Evolutionary conservation across 2,329 filamentous ascomycete species (phyloP).

Genomic region (Verticillium dahliae): DNA sequence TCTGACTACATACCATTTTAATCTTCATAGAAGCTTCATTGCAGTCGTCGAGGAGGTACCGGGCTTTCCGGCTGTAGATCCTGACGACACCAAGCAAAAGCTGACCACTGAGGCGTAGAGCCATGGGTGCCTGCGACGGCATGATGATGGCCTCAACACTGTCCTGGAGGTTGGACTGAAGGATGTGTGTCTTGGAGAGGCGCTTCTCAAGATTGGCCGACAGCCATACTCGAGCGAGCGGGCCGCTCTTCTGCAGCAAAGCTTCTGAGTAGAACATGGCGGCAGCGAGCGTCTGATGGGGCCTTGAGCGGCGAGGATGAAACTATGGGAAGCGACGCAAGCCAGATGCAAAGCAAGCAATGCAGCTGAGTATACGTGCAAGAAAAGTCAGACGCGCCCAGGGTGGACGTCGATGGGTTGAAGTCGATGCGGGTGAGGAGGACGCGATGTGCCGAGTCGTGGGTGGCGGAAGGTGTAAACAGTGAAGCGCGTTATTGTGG

Average conservation of each 20-base stretch:
- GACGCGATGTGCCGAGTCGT: neutral
- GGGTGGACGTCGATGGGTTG: slow-evolving; percentile 2
- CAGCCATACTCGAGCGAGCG: slow-evolving; percentile 94
- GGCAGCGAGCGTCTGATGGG: slow-evolving; percentile 16
- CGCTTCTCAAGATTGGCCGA: slow-evolving; percentile 98
- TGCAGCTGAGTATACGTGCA: slow-evolving; percentile 3
- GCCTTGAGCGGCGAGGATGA: neutral
- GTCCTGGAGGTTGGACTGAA: slow-evolving; percentile 90
- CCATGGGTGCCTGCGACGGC: slow-evolving; percentile 88
- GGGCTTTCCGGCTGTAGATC: slow-evolving; percentile 95
- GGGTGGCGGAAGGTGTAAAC: slow-evolving; percentile 13
- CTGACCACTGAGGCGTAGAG: slow-evolving; percentile 87
- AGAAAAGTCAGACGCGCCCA: slow-evolving; percentile 9
- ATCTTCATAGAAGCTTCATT: slow-evolving; percentile 97
- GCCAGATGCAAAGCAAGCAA: slow-evolving; percentile 3
- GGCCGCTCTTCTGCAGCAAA: slow-evolving; percentile 92
- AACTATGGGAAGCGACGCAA: slow-evolving; percentile 1
- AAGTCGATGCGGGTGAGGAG: neutral
- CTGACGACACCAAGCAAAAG: slow-evolving; percentile 90
- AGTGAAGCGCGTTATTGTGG: slow-evolving; percentile 16
- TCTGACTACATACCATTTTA: slow-evolving; percentile 68
- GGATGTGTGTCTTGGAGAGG: slow-evolving; percentile 90
- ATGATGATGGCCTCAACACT: slow-evolving; percentile 94
- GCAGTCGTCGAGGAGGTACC: slow-evolving; percentile 93
- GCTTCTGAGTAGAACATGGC: slow-evolving; percentile 97